A percentile compares a stretch with the other conserved stretches of the same genome.
Conservation (phyloP, 371 early-diverging fungal species). For the Dichotomocladium elegans region DNA sequence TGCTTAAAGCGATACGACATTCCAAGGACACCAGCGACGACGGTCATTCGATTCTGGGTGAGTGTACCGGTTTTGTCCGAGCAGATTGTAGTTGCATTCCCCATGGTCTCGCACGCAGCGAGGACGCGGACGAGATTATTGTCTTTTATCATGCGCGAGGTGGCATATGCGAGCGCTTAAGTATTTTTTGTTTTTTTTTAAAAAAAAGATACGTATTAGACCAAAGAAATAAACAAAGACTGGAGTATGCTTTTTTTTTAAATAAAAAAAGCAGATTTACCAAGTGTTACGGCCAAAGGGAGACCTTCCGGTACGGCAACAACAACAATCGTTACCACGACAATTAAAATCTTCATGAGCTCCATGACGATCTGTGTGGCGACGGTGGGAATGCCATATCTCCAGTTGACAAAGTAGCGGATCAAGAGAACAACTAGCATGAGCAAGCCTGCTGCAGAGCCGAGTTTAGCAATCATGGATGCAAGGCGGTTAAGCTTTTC, state of each 20-base stretch:
- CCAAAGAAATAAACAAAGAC: constrained; percentile 7
- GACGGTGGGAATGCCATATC: constrained; percentile 3
- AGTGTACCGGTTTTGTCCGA: constrained; percentile 93
- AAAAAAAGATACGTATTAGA: neutral
- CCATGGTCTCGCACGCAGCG: constrained; percentile 95
- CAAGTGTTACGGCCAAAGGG: constrained; percentile 73
- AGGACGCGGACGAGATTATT: constrained; percentile 88
- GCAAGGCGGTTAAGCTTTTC: constrained; percentile 64
- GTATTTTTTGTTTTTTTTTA: no score
- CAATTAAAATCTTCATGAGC: constrained; percentile 61
- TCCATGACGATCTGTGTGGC: constrained; percentile 35
- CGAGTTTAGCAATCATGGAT: constrained; percentile 68
- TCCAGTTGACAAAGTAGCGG: constrained; percentile 52
- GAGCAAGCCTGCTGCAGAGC: constrained; percentile 61
- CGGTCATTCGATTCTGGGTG: constrained; percentile 88
- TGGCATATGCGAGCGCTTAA: constrained; percentile 73
- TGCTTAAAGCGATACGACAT: constrained; percentile 33
- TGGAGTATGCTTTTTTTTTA: no score
- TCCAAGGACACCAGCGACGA: constrained; percentile 67
- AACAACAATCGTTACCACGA: constrained; percentile 67
- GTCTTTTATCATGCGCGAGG: constrained; percentile 81
- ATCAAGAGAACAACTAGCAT: constrained; percentile 63
- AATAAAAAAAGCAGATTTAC: constrained; percentile 18
- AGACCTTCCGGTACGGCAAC: constrained; percentile 87
- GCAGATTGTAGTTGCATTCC: constrained; percentile 88